Conservation (phyloP, 225 moss, liverwort and hornwort species). For the Straminergon stramineum region DNA sequence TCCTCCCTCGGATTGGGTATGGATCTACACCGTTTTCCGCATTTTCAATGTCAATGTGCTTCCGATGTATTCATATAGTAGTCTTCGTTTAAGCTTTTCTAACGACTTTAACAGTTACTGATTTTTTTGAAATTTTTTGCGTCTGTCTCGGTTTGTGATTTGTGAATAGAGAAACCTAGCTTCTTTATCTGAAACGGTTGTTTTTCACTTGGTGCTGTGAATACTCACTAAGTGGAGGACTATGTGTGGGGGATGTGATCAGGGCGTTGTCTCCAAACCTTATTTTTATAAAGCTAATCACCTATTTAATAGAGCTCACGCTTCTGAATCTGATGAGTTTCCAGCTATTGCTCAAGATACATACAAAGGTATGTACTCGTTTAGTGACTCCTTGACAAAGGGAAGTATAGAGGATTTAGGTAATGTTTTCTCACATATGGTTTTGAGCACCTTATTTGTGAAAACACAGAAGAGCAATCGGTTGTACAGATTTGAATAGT, state of each 20-base stretch:
- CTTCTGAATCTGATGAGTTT: constrained; percentile 15
- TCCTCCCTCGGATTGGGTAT: constrained; percentile 42
- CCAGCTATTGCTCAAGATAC: constrained; percentile 8
- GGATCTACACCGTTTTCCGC: background rate
- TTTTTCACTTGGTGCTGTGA: background rate
- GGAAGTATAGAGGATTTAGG: constrained; percentile 53
- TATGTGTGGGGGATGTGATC: constrained; percentile 6
- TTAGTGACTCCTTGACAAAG: constrained; percentile 25
- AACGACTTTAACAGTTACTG: background rate
- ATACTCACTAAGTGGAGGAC: background rate
- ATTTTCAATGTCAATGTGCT: background rate
- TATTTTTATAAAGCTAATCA: constrained; percentile 48
- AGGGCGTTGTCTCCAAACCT: constrained; percentile 55
- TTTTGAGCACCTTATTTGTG: constrained; percentile 70
- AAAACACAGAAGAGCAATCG: constrained; percentile 18
- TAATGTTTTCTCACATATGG: constrained; percentile 72
- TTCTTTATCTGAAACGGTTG: background rate
- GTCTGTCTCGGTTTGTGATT: background rate
- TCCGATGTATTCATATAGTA: background rate
- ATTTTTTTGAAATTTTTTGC: background rate
- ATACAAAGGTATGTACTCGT: constrained; percentile 17
- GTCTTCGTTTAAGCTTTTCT: background rate
- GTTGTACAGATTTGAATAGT: constrained; percentile 20
- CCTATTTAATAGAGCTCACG: constrained; percentile 46
- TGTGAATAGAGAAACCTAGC: background rate